These are phyloP conservation scores for Hanseniaspora clermontiae DNA, from an alignment of 805 yeast genomes.

Conservation along the genomic window DNA sequence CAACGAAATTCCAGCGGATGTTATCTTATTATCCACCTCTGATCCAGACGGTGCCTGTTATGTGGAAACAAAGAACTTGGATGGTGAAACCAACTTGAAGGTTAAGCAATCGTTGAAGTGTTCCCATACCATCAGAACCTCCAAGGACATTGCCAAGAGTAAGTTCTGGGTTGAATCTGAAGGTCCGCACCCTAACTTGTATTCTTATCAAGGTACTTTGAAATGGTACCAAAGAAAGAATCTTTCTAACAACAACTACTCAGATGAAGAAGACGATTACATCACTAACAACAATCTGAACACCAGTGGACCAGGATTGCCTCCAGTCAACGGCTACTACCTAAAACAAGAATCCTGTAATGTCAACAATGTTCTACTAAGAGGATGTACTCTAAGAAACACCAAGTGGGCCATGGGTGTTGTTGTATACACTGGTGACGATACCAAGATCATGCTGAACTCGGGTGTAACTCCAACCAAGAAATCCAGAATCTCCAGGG, in stretches of 20 bases:
- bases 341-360: slow-evolving; percentile 47
- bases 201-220: slow-evolving; percentile 62
- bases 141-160: slow-evolving; percentile 38
- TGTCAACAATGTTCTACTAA: slow-evolving; percentile 52
- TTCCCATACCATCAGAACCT: slow-evolving; percentile 37
- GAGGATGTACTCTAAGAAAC: slow-evolving; percentile 70
- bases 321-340: slow-evolving; percentile 8
- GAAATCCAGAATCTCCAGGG: slow-evolving; percentile 59
- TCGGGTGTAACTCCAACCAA: slow-evolving; percentile 72
- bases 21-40: slow-evolving; percentile 49
- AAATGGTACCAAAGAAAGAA: slow-evolving; percentile 36
- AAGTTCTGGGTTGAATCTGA: slow-evolving; percentile 66
- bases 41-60: slow-evolving; percentile 60
- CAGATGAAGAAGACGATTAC: slow-evolving; percentile 8
- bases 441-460: slow-evolving; percentile 70
- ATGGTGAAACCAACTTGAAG: slow-evolving; percentile 70
- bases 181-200: slow-evolving; percentile 70
- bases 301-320: not conserved
- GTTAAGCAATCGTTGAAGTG: slow-evolving; percentile 62
- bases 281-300: slow-evolving; percentile 16
- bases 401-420: slow-evolving; percentile 75
- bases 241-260: not conserved
- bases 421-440: slow-evolving; percentile 65
- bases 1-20: slow-evolving; percentile 73
- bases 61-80: slow-evolving; percentile 69